Conservation (phyloP, 192 early-diverging fungal genomes). For the Fimicolochytrium jonesii region DNA sequence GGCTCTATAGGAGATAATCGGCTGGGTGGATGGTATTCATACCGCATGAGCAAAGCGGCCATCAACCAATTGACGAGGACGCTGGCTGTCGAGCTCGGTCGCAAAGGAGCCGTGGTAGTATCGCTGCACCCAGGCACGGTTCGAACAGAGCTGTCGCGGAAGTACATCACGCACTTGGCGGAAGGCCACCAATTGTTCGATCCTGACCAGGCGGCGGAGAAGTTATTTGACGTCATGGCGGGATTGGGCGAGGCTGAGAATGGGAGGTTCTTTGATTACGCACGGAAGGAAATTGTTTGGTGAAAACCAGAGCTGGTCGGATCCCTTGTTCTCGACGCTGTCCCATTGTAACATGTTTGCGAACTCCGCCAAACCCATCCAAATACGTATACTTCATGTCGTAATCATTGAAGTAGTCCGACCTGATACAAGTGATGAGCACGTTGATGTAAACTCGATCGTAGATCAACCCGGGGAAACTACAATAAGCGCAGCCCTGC, state of each 20-base stretch:
- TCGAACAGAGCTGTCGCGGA: slow-evolving; percentile 26
- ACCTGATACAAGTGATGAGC: too few species aligned
- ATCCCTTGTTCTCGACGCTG: neutral
- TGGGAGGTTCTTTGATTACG: slow-evolving; percentile 32
- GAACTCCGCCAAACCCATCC: too few species aligned
- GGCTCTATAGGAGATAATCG: slow-evolving; percentile 33
- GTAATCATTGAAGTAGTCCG: too few species aligned
- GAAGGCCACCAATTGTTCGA: slow-evolving; percentile 7
- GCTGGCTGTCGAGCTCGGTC: slow-evolving; percentile 22
- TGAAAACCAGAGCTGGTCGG: slow-evolving; percentile 3
- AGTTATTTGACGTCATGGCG: slow-evolving; percentile 17
- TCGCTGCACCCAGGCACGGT: slow-evolving; percentile 33
- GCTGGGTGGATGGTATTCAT: slow-evolving; percentile 35
- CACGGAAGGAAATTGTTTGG: slow-evolving; percentile 27
- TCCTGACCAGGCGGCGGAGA: slow-evolving; percentile 19
- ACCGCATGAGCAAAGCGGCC: slow-evolving; percentile 30
- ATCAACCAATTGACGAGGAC: slow-evolving; percentile 26
- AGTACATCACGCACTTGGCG: slow-evolving; percentile 5
- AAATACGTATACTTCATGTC: too few species aligned
- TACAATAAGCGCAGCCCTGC: too few species aligned
- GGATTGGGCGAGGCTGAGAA: slow-evolving; percentile 10
- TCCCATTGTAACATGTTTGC: too few species aligned
- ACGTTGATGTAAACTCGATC: too few species aligned
- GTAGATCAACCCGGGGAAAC: too few species aligned
- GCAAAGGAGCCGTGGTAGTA: slow-evolving; percentile 3